Conservation (phyloP, 2,329 filamentous ascomycete genomes). For the Aspergillus niger region DNA sequence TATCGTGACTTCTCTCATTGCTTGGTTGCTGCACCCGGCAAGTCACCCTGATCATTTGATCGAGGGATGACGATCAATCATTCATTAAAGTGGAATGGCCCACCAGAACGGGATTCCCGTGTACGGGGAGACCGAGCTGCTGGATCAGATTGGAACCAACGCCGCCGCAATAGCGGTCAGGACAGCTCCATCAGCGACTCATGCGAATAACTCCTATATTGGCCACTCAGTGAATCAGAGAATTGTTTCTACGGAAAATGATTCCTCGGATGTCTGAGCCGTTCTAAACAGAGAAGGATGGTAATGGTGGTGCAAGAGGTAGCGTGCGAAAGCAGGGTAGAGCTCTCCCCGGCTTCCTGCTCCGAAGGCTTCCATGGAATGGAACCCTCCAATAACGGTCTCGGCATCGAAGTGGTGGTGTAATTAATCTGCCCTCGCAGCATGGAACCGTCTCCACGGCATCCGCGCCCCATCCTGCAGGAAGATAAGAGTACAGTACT, state of each 20-base stretch:
- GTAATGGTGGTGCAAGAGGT: not conserved
- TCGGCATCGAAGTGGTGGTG: constrained; percentile 23
- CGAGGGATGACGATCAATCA: constrained; percentile 20
- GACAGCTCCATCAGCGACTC: not conserved
- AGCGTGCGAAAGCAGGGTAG: not conserved
- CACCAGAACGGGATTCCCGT: constrained; percentile 24
- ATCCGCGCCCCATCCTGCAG: constrained; percentile 15
- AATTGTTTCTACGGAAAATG: not conserved
- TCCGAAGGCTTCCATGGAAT: constrained; percentile 12
- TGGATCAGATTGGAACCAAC: constrained; percentile 14
- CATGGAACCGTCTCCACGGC: constrained; percentile 13
- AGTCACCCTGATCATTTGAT: constrained; percentile 21
- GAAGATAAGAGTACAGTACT: constrained; percentile 1
- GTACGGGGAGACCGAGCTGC: constrained; percentile 22
- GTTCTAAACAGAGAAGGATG: not conserved
- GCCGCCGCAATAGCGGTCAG: constrained; percentile 11
- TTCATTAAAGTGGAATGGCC: constrained; percentile 20
- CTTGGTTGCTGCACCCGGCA: constrained; percentile 19
- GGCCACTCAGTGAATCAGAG: not conserved
- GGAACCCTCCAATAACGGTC: constrained; percentile 18
- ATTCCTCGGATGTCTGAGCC: not conserved
- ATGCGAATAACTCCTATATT: not conserved
- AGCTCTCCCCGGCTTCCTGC: constrained; percentile 11
- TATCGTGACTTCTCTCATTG: constrained; percentile 16
- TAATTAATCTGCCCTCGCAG: constrained; percentile 18